phyloP scores from a whole-genome alignment of 2,329 filamentous ascomycete genomes.

The Bipolaris sorokiniana region DNA sequence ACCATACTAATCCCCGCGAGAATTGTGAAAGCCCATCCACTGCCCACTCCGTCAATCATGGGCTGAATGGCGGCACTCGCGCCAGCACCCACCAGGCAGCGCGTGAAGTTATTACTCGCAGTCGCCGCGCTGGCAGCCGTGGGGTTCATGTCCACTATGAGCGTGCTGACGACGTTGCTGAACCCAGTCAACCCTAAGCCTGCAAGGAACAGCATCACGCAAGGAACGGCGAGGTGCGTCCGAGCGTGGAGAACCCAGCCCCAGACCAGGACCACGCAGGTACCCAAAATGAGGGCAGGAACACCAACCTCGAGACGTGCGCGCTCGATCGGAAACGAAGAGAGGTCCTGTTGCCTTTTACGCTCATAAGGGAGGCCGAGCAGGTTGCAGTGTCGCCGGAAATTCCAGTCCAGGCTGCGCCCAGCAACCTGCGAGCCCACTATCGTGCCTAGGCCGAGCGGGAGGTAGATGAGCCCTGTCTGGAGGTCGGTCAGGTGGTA shows the following conservation, averaged over 20 bases:
- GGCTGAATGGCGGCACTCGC: background rate
- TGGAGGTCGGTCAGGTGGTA: background rate
- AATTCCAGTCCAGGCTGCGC: background rate
- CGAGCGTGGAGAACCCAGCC: background rate
- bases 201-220: background rate
- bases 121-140: background rate
- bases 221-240: background rate
- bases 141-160: slow-evolving; percentile 1
- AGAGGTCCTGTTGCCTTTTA: background rate
- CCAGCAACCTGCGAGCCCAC: slow-evolving; percentile 1
- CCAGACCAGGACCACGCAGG: background rate
- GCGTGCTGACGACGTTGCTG: background rate
- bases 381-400: background rate
- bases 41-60: background rate
- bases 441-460: background rate
- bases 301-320: background rate
- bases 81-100: background rate
- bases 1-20: background rate
- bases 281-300: background rate
- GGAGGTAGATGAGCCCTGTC: background rate
- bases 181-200: background rate
- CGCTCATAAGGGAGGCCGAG: background rate
- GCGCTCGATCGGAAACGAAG: background rate
- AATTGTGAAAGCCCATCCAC: slow-evolving; percentile 3
- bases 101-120: background rate